Evolutionary conservation across 2,329 filamentous ascomycete genomes (phyloP).

Genomic region (Aureobasidium sp.): DNA sequence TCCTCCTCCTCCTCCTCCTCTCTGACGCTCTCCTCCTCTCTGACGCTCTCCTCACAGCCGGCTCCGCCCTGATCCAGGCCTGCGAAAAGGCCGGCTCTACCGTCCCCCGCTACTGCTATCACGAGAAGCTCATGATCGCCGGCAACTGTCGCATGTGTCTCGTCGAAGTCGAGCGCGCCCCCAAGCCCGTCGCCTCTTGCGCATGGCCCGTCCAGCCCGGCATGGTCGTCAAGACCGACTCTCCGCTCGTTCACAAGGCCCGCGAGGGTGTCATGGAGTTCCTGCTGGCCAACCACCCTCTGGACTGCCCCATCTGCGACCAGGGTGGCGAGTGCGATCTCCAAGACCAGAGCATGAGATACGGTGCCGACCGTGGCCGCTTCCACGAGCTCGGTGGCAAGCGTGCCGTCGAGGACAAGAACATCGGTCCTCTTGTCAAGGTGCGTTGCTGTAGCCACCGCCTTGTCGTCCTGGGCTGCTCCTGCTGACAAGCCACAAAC

Average conservation of each 20-base stretch:
- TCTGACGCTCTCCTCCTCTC: not conserved
- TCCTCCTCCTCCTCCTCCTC: not conserved
- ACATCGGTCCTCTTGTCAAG: constrained; percentile 95
- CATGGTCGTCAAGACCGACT: constrained; percentile 99
- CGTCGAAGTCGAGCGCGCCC: constrained; percentile 92
- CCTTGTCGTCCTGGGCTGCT: not conserved
- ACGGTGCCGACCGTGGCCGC: constrained; percentile 88
- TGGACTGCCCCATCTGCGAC: constrained; percentile 96
- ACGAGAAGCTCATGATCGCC: constrained; percentile 99
- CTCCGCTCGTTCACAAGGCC: constrained; percentile 91
- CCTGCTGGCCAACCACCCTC: constrained; percentile 86
- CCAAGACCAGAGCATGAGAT: constrained; percentile 98
- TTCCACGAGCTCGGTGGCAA: constrained; percentile 96
- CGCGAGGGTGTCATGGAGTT: constrained; percentile 99
- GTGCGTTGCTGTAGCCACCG: constrained; percentile 25
- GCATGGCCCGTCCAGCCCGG: constrained; percentile 98
- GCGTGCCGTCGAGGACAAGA: constrained; percentile 98
- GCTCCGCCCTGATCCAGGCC: constrained; percentile 94
- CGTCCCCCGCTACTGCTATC: constrained; percentile 96
- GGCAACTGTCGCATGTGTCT: constrained; percentile 99
- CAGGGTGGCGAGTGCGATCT: constrained; percentile 98
- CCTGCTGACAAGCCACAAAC: constrained; percentile 1
- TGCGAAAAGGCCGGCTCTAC: constrained; percentile 95
- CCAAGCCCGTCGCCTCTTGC: constrained; percentile 96
- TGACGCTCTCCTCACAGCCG: constrained; percentile 52